Base-by-base conservation (phyloP, 1,284 basidiomycete species). In the Chiua sp. region DNA sequence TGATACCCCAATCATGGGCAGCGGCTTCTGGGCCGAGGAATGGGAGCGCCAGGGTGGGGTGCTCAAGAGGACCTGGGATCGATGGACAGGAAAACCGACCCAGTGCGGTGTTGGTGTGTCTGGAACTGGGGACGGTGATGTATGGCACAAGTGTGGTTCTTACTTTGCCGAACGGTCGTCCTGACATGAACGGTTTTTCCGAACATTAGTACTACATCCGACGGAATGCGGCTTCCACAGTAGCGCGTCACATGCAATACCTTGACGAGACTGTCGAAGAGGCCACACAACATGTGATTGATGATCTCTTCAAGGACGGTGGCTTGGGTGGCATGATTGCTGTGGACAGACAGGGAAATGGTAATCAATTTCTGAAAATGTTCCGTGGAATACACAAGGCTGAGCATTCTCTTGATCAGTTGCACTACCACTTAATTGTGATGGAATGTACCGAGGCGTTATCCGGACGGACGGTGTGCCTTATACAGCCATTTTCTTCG, bases 51-150 rank as follows among this genome's bases (percentile, higher is more conserved):
- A 62, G 7, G 68, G 70, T 10, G 72, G 80, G n/a, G 74, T 77
- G 65, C 52, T 79, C 37, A 74, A 74, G 60, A 73, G 72, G 28
- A 62, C 75, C 20, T 82, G 78, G 78, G 76, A 77, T 52, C 80
- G 76, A 47, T 56, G 85, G 18, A 67, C 59, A n/a, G 74, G 79
- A 3, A 77, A 77, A 61, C 61, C 68, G 13, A 66, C 63, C 8
- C 74, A 67, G 22, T 70, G 72, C n/a, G 89, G 86, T 1, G 77
- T 94, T n/a, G 92, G 90, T 1, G 77, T 94, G 28, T 92, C 90
- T 44, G 90, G 92, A 0, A 94, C 93, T 16, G 92, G 92, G 4
- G 87, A 93, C 67, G 93, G 92, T 59, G 92, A 94, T 75, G 91
- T 92, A 65, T 64, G 68, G 63, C 28, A 42, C n/a, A 44, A 46